Conservation (phyloP, 371 early-diverging fungal genomes). For the Haplosporangium sp. region DNA sequence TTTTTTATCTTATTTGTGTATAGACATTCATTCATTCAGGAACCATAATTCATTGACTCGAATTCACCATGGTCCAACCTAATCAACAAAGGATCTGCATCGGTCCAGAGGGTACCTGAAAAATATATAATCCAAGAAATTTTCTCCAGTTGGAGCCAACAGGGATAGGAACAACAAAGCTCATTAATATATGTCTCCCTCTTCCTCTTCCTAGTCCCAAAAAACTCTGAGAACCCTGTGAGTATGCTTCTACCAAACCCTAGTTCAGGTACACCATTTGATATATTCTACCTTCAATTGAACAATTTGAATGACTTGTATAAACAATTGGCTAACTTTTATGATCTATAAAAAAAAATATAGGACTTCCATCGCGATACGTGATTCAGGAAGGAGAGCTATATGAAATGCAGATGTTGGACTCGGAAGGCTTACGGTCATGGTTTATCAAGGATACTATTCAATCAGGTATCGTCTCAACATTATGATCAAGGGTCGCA, state of each 20-base stretch:
- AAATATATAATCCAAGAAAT: neutral
- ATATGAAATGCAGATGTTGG: constrained; percentile 41
- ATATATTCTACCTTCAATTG: neutral
- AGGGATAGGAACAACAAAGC: neutral
- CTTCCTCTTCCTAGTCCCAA: constrained; percentile 7
- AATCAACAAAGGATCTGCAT: constrained; percentile 52
- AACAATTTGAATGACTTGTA: neutral
- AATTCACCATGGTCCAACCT: constrained; percentile 17
- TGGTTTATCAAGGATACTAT: constrained; percentile 48
- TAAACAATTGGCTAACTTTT: neutral
- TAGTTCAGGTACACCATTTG: constrained; percentile 29
- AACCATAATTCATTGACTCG: too few relatives aligned
- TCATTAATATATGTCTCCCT: neutral
- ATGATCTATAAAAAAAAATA: neutral
- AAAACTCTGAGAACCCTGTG: constrained; percentile 20
- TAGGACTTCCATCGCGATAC: constrained; percentile 49
- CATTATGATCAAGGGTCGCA: neutral
- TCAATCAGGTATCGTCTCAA: constrained; percentile 31
- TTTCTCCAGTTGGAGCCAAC: too few relatives aligned
- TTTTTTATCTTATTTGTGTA: neutral
- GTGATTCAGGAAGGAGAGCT: constrained; percentile 42
- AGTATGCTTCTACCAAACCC: constrained; percentile 44
- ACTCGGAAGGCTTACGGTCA: constrained; percentile 46
- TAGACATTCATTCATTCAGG: neutral
- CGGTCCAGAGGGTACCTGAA: constrained; percentile 33